Base-by-base conservation (phyloP, 768 basidiomycete genomes). In the Trametes sanguinea region DNA sequence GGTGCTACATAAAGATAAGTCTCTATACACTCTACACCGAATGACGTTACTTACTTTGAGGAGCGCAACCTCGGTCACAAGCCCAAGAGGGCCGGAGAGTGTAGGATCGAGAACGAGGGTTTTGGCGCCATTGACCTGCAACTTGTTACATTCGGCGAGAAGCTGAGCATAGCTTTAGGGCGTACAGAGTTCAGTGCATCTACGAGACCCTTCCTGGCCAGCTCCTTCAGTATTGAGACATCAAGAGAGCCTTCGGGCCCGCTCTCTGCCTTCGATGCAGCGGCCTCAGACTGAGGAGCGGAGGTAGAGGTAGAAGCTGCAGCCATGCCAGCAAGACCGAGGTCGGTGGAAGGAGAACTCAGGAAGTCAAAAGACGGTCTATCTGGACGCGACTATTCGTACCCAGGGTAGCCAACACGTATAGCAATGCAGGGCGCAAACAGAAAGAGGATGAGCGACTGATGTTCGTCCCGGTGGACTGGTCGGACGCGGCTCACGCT, bases 51-150 rank as follows among this genome's bases (percentile, higher is more conserved):
- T 32, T 54, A 95, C 97, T 86, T 98, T 98, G 57, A 98, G 78
- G 14, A 95, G 75, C 1, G 94, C 85, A 1, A 98, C 93, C 68
- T 98, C 97, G 2, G 94, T 95, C n/a, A 98, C 86, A 10, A 99
- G 83, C 0, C 96, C 94, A 42, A 99, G 79, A 0, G 97, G 95
- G 0, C 96, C 96, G 1, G 94, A 90, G 11, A 98, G 78, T 2
- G 87, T 81, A 4, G 90, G 80, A 69, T 98, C 94, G 1, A 99
- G 82, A n/a, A 98, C 92, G 32, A 99, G 85, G 0, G 96, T 99
- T 80, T 99, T 98, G 47, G 91, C 89, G 14, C 95, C 95, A 75
- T 90, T 92, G 8, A 94, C 89, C 92, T 94, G 63, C 11, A 32
- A 30, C 14, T 40, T 37, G 35, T 57, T 40, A 45, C 42, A 59